Base-by-base conservation (phyloP, 345 rosid genomes). In the Lepidium africanum region DNA sequence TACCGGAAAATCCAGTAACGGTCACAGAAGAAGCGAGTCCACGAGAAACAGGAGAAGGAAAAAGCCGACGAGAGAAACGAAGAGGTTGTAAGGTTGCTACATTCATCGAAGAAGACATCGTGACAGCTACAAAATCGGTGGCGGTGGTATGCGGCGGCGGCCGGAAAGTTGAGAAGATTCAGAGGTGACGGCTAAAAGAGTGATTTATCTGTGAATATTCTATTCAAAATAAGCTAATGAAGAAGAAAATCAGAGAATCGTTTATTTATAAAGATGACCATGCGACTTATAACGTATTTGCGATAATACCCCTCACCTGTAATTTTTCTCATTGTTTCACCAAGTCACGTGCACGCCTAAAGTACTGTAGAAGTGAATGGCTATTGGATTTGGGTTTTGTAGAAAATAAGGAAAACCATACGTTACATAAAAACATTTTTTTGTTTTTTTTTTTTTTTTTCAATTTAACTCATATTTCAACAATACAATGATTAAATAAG, bases 41-140 rank as follows among this genome's bases (percentile, higher is more conserved):
- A n/a, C 57, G 68, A 37, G 35, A 67, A 45, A 59, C 40, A 1
- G 10, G 12, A 14, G 53, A 43, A 3, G 81, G 77, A 3, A 45
- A 48, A 14, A 77, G 35, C 0, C 78, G 54, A 51, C 59, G 71
- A 37, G 83, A 72, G 77, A 74, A 47, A 38, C 54, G 61, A 11
- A 69, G 14, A 3, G 78, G 56, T 39, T 83, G 80, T 59, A 80
- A n/a, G 9, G 81, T 19, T 17, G 59, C 75, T 10, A 73, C 72
- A 70, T 57, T 70, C 71, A 69, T 60, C 2, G 59, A 46, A 12
- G 60, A 36, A 36, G 73, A 52, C 78, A 59, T 74, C 43, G 58
- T 50, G 32, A 19, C 61, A 4, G 60, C 38, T 8, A 3, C 2
- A 7, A 46, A 30, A 9, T 1, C 42, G 35, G 47, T 30, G 65